Evolutionary conservation across 176 grass and related monocot species (phyloP).

Genomic region (Oryza punctata): DNA sequence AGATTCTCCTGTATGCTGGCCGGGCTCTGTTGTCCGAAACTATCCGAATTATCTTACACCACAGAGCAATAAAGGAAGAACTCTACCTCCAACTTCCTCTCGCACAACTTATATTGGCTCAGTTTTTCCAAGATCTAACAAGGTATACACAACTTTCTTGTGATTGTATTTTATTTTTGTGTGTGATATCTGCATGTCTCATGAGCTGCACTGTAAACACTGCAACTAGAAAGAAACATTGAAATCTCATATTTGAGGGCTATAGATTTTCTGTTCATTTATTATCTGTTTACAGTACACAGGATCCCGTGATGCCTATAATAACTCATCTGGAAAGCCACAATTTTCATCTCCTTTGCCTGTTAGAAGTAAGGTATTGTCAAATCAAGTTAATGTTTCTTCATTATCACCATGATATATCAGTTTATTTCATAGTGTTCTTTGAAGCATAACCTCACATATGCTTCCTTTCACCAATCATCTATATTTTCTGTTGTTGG

Average conservation of each 20-base stretch:
- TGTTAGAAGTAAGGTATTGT: constrained; percentile 57
- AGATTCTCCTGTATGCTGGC: constrained; percentile 49
- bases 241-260: neutral
- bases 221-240: neutral
- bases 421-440: constrained; percentile 25
- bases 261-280: constrained; percentile 33
- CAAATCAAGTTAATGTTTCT: constrained; percentile 1
- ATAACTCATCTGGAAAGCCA: constrained; percentile 26
- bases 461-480: neutral
- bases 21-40: constrained; percentile 44
- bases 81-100: constrained; percentile 24
- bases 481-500: neutral
- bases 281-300: constrained; percentile 26
- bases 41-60: constrained; percentile 54
- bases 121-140: constrained; percentile 46
- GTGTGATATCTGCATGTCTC: constrained; percentile 3
- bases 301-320: constrained; percentile 20
- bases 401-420: constrained; percentile 23
- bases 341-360: constrained; percentile 45
- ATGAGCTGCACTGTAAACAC: neutral
- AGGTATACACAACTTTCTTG: constrained; percentile 33
- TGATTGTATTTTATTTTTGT: constrained; percentile 31
- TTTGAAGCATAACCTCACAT: constrained; percentile 14
- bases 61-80: constrained; percentile 51
- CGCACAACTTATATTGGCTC: constrained; percentile 47